Percentiles rank a stretch among this genome's conserved stretches.
Conservation (phyloP, 257 asterid species). For the Gardenia jasminoides region DNA sequence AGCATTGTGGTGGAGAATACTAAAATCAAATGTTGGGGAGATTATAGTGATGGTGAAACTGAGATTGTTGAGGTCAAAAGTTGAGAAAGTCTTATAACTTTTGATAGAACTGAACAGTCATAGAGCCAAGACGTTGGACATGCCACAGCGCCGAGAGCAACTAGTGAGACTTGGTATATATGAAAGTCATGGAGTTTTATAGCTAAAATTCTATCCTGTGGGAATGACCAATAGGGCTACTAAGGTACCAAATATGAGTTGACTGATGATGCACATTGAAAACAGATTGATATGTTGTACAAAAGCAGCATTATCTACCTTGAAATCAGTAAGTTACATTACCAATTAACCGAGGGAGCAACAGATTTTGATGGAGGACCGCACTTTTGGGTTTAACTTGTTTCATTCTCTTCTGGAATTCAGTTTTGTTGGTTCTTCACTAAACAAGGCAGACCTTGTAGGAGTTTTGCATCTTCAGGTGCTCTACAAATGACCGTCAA, state of each 20-base stretch:
- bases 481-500: neutral
- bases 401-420: conserved; percentile 6
- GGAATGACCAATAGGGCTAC: conserved; percentile 5
- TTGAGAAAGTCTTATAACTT: conserved; percentile 22
- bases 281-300: neutral
- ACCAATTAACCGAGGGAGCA: neutral
- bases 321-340: neutral
- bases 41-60: conserved; percentile 69
- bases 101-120: conserved; percentile 2
- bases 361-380: conserved; percentile 2
- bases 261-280: neutral
- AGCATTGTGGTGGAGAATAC: conserved; percentile 35
- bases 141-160: conserved; percentile 10
- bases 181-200: conserved; percentile 4
- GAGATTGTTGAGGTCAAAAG: conserved; percentile 47
- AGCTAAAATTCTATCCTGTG: conserved; percentile 13
- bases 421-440: conserved; percentile 15
- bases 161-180: neutral
- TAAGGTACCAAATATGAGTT: neutral
- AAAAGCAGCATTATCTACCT: neutral
- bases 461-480: neutral
- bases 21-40: conserved; percentile 69
- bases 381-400: neutral
- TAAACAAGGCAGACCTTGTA: conserved; percentile 1
- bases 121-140: conserved; percentile 1